Evolutionary conservation across 495 filamentous ascomycete species (phyloP), one percentile per base, ranked within the genome.

Genomic region (Sporormia fimetaria): DNA sequence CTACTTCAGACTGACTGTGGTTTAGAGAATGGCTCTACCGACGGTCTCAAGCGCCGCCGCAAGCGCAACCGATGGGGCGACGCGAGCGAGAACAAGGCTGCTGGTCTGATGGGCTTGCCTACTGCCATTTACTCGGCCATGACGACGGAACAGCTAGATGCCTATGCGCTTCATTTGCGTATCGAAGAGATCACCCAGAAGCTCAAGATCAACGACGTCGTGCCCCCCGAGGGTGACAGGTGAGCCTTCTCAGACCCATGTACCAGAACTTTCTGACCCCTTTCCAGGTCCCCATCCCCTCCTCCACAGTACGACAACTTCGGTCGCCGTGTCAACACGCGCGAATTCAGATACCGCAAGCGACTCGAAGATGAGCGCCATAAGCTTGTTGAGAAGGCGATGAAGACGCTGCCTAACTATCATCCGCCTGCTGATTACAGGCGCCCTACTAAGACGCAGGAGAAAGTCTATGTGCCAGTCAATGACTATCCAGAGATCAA

Each of bases 401-500:
- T 94, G 79, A 90, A 93, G 71, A 79, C 84, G 60, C 93, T 98
- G 57, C 85, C 88, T 67, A 94, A 94, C 71, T 98, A 96, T 56
- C 83, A 94, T 61, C 87, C 90, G 54, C 90, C 90, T 27, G 79
- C 85, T 67, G 90, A 98, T 63, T 96, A 96, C 62, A 83, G 90
- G 60, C 84, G 90, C 40, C 90, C 90, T 25, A 93, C 87, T 57
- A 98, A 96, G 82, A 95, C 90, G 57, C 87, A 95, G 66, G 90
- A 98, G 76, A 98, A 96, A 75, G 88, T 98, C 78, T 98, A 98
- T 63, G 90, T 98, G 59, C 90, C 90, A 57, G 90, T 98, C 69
- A 96, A 96, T 78, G 92, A 99, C 66, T 99, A 99, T 68, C 92
- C 92, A 73, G 92, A 96, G 67, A 95, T 99, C 83, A 99, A 99